A percentile compares a stretch with the other conserved stretches of the same genome.
Conservation (phyloP, 768 basidiomycete species). For the Tricholoma matsutake region DNA sequence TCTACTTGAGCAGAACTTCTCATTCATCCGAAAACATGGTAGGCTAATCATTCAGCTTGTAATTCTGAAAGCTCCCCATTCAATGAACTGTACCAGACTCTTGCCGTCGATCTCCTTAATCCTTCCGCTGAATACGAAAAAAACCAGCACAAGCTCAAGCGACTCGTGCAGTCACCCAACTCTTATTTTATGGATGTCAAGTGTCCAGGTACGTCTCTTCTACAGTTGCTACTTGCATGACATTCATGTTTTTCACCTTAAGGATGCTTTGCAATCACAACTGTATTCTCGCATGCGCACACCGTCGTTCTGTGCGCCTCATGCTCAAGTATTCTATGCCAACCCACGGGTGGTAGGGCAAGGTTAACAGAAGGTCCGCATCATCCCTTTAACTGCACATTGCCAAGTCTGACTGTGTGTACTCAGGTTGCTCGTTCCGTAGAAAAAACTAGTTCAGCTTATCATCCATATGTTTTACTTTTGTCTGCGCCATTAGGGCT, state of each 20-base stretch:
- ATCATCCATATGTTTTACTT: slow-evolving; percentile 15
- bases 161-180: slow-evolving; percentile 96
- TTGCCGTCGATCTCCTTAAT: slow-evolving; percentile 97
- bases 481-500: background rate
- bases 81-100: slow-evolving; percentile 54
- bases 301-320: slow-evolving; percentile 93
- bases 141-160: slow-evolving; percentile 97
- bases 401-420: slow-evolving; percentile 5
- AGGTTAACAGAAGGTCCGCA: slow-evolving; percentile 93
- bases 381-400: slow-evolving; percentile 10
- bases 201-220: slow-evolving; percentile 76
- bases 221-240: background rate
- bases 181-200: slow-evolving; percentile 99
- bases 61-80: background rate
- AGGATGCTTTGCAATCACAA: slow-evolving; percentile 95
- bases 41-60: background rate
- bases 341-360: slow-evolving; percentile 97
- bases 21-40: slow-evolving; percentile 32
- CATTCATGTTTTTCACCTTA: slow-evolving; percentile 14
- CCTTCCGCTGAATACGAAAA: slow-evolving; percentile 84
- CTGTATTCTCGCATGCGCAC: slow-evolving; percentile 99
- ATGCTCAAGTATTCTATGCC: slow-evolving; percentile 94
- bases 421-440: slow-evolving; percentile 92
- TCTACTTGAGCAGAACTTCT: slow-evolving; percentile 20
- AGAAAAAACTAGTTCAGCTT: slow-evolving; percentile 72